Evolutionary conservation across 345 rosid species (phyloP).

Genomic region (Jatropha curcas): DNA sequence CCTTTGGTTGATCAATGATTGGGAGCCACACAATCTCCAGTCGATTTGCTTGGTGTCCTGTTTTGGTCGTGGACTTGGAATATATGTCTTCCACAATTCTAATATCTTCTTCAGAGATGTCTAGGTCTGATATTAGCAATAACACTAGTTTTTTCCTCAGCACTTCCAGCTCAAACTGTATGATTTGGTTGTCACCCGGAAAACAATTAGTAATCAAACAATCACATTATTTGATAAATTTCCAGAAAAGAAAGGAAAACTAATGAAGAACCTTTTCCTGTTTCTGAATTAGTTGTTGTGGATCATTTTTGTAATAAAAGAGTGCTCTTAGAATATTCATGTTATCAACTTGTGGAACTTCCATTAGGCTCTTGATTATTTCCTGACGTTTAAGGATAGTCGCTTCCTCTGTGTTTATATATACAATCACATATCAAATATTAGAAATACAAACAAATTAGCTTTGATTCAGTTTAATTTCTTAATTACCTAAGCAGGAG

Average conservation of each 20-base stretch:
- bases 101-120: constrained; percentile 66
- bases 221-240: too few relatives aligned
- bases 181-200: too few relatives aligned
- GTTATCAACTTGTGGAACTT: constrained; percentile 62
- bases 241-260: too few relatives aligned
- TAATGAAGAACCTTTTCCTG: constrained; percentile 47
- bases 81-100: constrained; percentile 68
- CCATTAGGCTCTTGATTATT: background rate
- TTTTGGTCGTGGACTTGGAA: constrained; percentile 50
- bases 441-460: too few relatives aligned
- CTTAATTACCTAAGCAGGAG: background rate
- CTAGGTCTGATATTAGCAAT: constrained; percentile 67
- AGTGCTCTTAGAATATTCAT: constrained; percentile 75
- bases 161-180: constrained; percentile 61
- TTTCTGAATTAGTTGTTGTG: constrained; percentile 50
- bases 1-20: constrained; percentile 40
- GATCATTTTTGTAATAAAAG: constrained; percentile 56
- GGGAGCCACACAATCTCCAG: constrained; percentile 88
- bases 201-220: too few relatives aligned
- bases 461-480: background rate
- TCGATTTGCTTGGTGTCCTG: constrained; percentile 37
- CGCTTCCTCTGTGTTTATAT: constrained; percentile 2
- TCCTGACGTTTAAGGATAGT: constrained; percentile 7
- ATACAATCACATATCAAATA: background rate
- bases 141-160: constrained; percentile 71